Conservation (phyloP, 78 protist species). For the Polysphondylium violaceum region DNA sequence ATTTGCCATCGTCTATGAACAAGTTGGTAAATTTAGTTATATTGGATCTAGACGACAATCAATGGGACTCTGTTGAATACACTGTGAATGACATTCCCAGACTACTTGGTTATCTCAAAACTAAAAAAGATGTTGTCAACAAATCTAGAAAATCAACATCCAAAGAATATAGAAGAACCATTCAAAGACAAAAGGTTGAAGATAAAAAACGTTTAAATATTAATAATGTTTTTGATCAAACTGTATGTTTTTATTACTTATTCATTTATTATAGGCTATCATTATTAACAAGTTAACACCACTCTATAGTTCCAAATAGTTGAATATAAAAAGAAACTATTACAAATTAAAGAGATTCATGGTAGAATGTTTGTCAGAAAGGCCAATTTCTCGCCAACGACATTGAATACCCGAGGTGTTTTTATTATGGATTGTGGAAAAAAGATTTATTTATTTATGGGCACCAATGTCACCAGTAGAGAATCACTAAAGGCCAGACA, state of each 20-base stretch:
- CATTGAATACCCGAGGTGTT: slow-evolving; percentile 24
- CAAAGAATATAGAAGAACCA: slow-evolving; percentile 53
- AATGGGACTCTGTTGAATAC: slow-evolving; percentile 53
- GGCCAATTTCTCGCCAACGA: neutral
- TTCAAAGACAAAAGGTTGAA: slow-evolving; percentile 41
- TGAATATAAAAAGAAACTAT: slow-evolving; percentile 50
- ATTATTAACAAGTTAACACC: neutral
- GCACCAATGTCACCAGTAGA: slow-evolving; percentile 1
- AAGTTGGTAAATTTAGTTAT: slow-evolving; percentile 15
- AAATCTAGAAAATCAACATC: slow-evolving; percentile 64
- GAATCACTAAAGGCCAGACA: slow-evolving; percentile 46
- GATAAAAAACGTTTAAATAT: slow-evolving; percentile 59
- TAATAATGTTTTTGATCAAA: slow-evolving; percentile 27
- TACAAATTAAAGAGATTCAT: slow-evolving; percentile 9
- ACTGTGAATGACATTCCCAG: slow-evolving; percentile 32
- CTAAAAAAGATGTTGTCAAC: slow-evolving; percentile 59
- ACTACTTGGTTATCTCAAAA: slow-evolving; percentile 38
- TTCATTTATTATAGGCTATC: neutral
- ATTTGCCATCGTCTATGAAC: slow-evolving; percentile 54
- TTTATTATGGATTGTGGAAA: slow-evolving; percentile 57
- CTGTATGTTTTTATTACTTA: slow-evolving; percentile 7
- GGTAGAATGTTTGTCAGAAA: slow-evolving; percentile 12
- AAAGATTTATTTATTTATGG: slow-evolving; percentile 43
- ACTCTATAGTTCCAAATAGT: slow-evolving; percentile 24
- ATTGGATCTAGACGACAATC: slow-evolving; percentile 76